Evolutionary conservation across 192 early-diverging fungal species (phyloP).

Genomic region (Rhizoclosmatium sp.): DNA sequence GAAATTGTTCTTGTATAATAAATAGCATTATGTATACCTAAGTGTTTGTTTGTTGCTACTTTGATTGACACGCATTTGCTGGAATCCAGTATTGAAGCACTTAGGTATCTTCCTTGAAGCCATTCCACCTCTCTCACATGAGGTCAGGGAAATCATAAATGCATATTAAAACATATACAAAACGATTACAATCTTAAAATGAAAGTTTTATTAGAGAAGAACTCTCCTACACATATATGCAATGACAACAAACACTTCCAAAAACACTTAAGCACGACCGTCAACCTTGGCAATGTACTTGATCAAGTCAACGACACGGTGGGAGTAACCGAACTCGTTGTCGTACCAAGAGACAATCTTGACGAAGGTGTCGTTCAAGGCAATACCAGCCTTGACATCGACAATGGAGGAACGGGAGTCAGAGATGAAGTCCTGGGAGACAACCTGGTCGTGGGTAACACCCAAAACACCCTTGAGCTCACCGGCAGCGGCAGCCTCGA

Average conservation of each 20-base stretch:
- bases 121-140: too few relatives aligned
- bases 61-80: neutral
- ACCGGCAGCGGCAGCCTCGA: slow-evolving; percentile 86
- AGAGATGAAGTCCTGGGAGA: slow-evolving; percentile 94
- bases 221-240: too few relatives aligned
- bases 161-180: too few relatives aligned
- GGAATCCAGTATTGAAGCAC: too few relatives aligned
- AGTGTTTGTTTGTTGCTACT: neutral
- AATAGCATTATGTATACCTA: neutral
- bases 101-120: too few relatives aligned
- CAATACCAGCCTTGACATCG: slow-evolving; percentile 95
- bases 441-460: slow-evolving; percentile 94
- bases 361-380: slow-evolving; percentile 92
- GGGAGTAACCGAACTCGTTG: slow-evolving; percentile 89
- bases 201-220: too few relatives aligned
- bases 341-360: slow-evolving; percentile 88
- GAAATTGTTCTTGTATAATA: neutral
- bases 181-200: too few relatives aligned
- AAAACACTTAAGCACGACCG: neutral
- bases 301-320: slow-evolving; percentile 90
- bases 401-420: slow-evolving; percentile 93
- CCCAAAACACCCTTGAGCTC: slow-evolving; percentile 89
- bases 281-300: slow-evolving; percentile 65
- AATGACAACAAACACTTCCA: too few relatives aligned
- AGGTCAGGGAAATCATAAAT: too few relatives aligned